Base-by-base conservation (phyloP, 2,329 filamentous ascomycete species). In the Aureobasidium zeae region DNA sequence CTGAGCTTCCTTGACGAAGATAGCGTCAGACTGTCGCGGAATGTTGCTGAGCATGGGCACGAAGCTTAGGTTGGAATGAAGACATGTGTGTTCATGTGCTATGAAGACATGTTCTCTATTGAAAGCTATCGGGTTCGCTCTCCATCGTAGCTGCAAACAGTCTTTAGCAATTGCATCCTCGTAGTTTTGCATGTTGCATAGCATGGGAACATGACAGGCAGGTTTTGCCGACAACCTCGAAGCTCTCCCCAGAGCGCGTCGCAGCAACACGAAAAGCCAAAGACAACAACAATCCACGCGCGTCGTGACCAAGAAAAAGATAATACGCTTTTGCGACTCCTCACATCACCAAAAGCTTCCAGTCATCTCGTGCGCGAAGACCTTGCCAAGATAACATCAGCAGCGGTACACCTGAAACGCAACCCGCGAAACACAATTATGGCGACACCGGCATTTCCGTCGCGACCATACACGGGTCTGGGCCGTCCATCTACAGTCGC, bases 381-480 rank as follows among this genome's bases (percentile, higher is more conserved):
- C 15, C 3, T 9, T 28, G 24, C 35, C 19, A 13, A 22, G 16
- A 37, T 37, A 37, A 37, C 24, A 37, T 37, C 24, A 12, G 6
- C 17, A 17, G 15, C 35, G 35, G 20, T 25, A 4, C 24, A 25
- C 26, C 22, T 25, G 22, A 29, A n/a, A n/a, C 36, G 5, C 28
- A 32, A 32, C 16, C 20, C 17, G 10, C 16, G 15, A 15, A 10
- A 4, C 48, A 53, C n/a, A n/a, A n/a, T n/a, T n/a, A 73, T 74
- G 73, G 71, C 73, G 51, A 72, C 69, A 57, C 69, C 68, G 46
- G 58, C 70, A 37, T 77, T 77, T 56, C 70, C 69, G 43, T 65
- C 71, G 39, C 72, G 74, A 52, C 67, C 69, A 51, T 71, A 71
- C 52, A 69, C 68, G 52, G 68, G 69, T 48, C 69, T 76, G 53